Base-by-base conservation (phyloP, 2,329 filamentous ascomycete genomes). In the Ceratocystiopsis brevicomis region DNA sequence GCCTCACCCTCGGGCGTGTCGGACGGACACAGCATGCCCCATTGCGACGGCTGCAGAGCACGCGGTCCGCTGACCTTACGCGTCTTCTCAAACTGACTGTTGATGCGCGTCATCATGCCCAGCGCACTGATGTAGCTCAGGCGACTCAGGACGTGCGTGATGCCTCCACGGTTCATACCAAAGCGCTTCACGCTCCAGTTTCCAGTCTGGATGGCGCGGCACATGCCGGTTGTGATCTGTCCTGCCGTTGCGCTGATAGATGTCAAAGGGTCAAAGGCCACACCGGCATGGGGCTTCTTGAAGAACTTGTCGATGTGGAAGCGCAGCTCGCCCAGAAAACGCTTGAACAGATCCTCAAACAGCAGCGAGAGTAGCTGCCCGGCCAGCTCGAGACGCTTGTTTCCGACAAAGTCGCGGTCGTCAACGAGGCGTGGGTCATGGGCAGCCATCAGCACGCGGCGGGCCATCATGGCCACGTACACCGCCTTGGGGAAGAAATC, bases 101-200 rank as follows among this genome's bases (percentile, higher is more conserved):
- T 90, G 55, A 98, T 96, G 59, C 90, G 74, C 14, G 90, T 98
- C 90, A 98, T 98, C 92, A 98, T 98, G 49, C 92, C 92, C 25
- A 98, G 73, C 25, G 90, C 90, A 49, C 81, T 83, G 59, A 98
- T 95, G 57, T 96, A 98, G 60, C 88, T 96, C 44, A 98, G 68
- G 49, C 90, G 77, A 61, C 88, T 96, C 40, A 98, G 68, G 37
- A 98, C 86, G 60, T 98, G 90, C 0, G 92, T 96, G 18, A 98
- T 86, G 56, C 90, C 90, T 18, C 90, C 88, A 57, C 88, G 73
- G 56, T 96, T 92, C 90, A 98, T 98, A 60, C 88, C 86, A 66
- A 98, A 98, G 58, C 92, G 85, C 62, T 95, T 95, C 52, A 98
- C 71, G 49, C 73, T 95, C 90, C 90, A 98, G 56, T 98, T 98